phyloP scores from a whole-genome alignment of 2,329 filamentous ascomycete genomes.

The Atkinsonella texensis region DNA sequence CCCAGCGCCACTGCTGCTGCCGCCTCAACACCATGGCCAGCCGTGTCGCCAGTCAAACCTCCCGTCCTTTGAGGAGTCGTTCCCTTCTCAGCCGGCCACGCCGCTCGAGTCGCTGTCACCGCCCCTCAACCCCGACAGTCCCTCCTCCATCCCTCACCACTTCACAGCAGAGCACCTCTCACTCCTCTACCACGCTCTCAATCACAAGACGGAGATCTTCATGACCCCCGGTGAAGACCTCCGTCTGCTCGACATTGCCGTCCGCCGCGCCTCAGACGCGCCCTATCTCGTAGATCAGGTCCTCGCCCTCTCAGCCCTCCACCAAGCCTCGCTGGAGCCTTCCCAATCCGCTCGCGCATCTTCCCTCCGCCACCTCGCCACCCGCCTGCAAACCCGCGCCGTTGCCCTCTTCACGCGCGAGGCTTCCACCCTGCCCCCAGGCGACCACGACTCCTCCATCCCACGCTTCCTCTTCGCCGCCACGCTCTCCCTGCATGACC shows the following conservation, averaged over 20 bases:
- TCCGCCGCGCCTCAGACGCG: constrained; percentile 20
- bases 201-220: constrained; percentile 13
- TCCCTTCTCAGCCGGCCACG: constrained; percentile 1
- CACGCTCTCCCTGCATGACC: constrained; percentile 31
- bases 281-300: constrained; percentile 36
- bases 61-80: constrained; percentile 4
- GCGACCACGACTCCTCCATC: constrained; percentile 18
- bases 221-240: constrained; percentile 10
- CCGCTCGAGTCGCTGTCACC: background rate
- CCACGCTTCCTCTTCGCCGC: constrained; percentile 33
- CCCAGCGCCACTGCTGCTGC: background rate
- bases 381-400: constrained; percentile 32
- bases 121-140: background rate
- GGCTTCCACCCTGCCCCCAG: constrained; percentile 10
- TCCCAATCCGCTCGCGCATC: constrained; percentile 3
- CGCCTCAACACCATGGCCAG: background rate
- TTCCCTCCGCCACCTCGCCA: constrained; percentile 23
- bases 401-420: constrained; percentile 26
- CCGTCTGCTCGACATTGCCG: constrained; percentile 19
- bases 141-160: background rate
- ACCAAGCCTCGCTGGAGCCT: constrained; percentile 14
- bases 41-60: background rate
- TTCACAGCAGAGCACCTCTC: constrained; percentile 27
- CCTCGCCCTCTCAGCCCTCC: constrained; percentile 32
- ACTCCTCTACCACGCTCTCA: constrained; percentile 26